Evolutionary conservation across 768 basidiomycete species (phyloP), one percentile per base, ranked within the genome.

Genomic region (Russula brevipes): DNA sequence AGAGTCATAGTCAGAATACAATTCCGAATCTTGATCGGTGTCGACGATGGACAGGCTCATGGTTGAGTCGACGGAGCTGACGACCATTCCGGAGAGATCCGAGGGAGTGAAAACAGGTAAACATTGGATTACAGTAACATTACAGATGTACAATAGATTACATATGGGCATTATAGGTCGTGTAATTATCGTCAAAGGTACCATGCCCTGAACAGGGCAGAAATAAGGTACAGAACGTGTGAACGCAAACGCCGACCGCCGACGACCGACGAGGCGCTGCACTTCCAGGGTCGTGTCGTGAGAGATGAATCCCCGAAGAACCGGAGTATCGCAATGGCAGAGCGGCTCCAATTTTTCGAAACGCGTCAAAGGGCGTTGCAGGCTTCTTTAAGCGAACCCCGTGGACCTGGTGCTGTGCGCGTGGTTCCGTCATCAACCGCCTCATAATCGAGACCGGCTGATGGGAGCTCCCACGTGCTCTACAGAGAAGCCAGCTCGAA

Each of bases 1-100:
- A 47, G 62, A 41, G 51, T 62, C 59, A 45, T 61, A 17, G 41
- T 57, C 50, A 54, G 66, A 64, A n/a, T 49, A 42, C 5, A 61
- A 61, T 30, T 56, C 60, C 5, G 60, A 61, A 33, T 55, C 54
- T 11, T 64, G 63, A 24, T 64, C 42, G 5, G 24, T 24, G 24
- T 24, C 24, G 24, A 24, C 24, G 24, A 24, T 24, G 24, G 24
- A 24, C 24, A 33, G 3, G 24, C 17, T 44, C 55, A 52, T 38
- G 16, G 4, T 33, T 35, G 36, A 33, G 33, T 35, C 14, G 14
- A 47, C 7, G 38, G 38, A 39, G 7, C 38, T 8, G 16, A 44
- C 17, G 12, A 44, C 42, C 42, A 16, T 24, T 24, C 42, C 42
- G n/a, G 45, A 5, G n/a, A 45, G 45, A 45, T 19, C 17, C n/a